phyloP scores from a whole-genome alignment of 2,329 filamentous ascomycete species.

The Venturia aucupariae region DNA sequence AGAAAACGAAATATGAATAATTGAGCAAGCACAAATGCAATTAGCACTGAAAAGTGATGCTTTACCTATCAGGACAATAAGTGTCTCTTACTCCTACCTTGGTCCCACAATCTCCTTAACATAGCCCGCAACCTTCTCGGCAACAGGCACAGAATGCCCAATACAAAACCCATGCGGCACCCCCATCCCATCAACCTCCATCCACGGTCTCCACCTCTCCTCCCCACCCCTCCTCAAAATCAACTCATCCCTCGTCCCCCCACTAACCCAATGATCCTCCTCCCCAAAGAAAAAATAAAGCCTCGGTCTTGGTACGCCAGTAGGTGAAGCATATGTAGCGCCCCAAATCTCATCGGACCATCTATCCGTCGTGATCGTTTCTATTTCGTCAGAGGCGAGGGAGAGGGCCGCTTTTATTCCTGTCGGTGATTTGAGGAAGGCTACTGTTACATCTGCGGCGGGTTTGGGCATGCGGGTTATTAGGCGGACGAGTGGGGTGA shows the following conservation, averaged over 20 bases:
- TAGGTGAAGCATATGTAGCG: slow-evolving; percentile 23
- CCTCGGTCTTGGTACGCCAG: slow-evolving; percentile 31
- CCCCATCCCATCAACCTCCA: slow-evolving; percentile 47
- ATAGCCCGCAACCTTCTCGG: slow-evolving; percentile 41
- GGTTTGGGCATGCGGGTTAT: slow-evolving; percentile 35
- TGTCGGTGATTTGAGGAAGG: slow-evolving; percentile 38
- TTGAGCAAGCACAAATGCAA: too few relatives aligned
- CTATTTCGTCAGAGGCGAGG: slow-evolving; percentile 51
- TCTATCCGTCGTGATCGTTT: slow-evolving; percentile 44
- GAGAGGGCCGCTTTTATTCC: slow-evolving; percentile 49
- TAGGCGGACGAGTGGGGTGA: slow-evolving; percentile 12
- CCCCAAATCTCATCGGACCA: slow-evolving; percentile 55
- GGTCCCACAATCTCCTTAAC: neutral
- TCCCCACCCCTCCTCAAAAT: slow-evolving; percentile 36
- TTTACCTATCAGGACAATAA: too few relatives aligned
- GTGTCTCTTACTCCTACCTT: too few relatives aligned
- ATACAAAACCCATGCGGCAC: slow-evolving; percentile 54
- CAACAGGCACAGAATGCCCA: slow-evolving; percentile 39
- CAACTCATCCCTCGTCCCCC: slow-evolving; percentile 47
- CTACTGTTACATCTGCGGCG: slow-evolving; percentile 39
- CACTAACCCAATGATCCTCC: slow-evolving; percentile 53
- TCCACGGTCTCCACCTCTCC: slow-evolving; percentile 36
- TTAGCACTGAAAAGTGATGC: too few relatives aligned
- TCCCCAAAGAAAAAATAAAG: slow-evolving; percentile 51
- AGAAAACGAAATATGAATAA: too few relatives aligned